Conservation (phyloP, 192 early-diverging fungal species). For the Gaertneriomyces semiglobifer region DNA sequence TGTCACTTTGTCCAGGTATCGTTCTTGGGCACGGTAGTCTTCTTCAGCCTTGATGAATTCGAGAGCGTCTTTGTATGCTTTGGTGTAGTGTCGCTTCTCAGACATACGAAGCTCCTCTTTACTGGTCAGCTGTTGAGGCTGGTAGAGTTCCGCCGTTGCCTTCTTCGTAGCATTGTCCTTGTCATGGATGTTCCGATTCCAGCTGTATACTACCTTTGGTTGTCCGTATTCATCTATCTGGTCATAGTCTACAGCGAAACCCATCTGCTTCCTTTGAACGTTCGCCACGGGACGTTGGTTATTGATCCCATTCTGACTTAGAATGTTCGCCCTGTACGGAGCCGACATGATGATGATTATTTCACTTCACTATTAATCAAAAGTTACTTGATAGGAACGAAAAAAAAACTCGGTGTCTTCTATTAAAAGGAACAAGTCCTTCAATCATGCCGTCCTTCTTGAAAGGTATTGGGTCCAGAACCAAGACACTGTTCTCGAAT, state of each 20-base stretch:
- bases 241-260: conserved; percentile 8
- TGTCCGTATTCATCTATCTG: conserved; percentile 5
- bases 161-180: conserved; percentile 9
- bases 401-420: too few relatives aligned
- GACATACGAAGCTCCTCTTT: conserved; percentile 4
- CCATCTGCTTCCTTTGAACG: conserved; percentile 7
- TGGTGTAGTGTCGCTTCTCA: neutral
- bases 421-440: too few relatives aligned
- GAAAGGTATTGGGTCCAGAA: too few relatives aligned
- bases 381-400: too few relatives aligned
- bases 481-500: conserved; percentile 7
- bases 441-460: too few relatives aligned
- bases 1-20: neutral
- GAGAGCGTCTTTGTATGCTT: conserved; percentile 14
- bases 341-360: too few relatives aligned
- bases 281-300: conserved; percentile 1
- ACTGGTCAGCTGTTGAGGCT: neutral
- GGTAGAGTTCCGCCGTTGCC: neutral
- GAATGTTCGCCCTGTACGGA: too few relatives aligned
- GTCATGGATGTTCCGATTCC: conserved; percentile 15
- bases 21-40: too few relatives aligned
- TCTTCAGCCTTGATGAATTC: conserved; percentile 20
- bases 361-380: too few relatives aligned
- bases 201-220: conserved; percentile 10
- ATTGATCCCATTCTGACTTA: too few relatives aligned